Evolutionary conservation across 1,284 basidiomycete genomes (phyloP), one percentile per base, ranked within the genome.

Genomic region (Trichosporon sp.): DNA sequence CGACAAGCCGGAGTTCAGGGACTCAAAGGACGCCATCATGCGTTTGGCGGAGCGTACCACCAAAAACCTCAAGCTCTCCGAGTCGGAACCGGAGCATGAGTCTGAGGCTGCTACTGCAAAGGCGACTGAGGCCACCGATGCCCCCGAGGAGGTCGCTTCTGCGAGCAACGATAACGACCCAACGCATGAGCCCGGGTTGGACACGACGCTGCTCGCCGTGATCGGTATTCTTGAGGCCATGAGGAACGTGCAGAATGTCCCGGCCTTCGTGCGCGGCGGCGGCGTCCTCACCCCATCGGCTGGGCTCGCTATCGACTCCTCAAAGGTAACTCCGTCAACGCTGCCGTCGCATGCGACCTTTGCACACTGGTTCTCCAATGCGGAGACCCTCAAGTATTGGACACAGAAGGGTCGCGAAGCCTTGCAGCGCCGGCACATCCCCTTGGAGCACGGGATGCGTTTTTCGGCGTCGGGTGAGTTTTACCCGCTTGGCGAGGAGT

Each of bases 181-280:
- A 1, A 37, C 46, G 3, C 32, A 32, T n/a, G 59, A 49, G 27
- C 52, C 67, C 0, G 70, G 68, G 8, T 62, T 78, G 64, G 79
- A 80, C 65, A 60, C 68, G 14, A 71, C 69, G 5, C 69, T 81
- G 1, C 67, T 81, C 4, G 78, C 71, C 4, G 77, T 78, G 14
- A 69, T 80, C 25, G 79, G 79, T 2, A 76, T 81, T n/a, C 65
- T 81, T 19, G 74, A 78, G 31, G 75, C 68, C 9, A 58, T 78
- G 33, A 57, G 66, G 4, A 59, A 62, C 16, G 73, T 79, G 25
- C 56, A 65, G 34, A 77, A 76, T 60, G 70, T 81, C 4, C 78
- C 79, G 3, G 71, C 75, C 1, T 81, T 77, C 76, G 69, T 79
- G 21, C 70, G 76, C 23, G 65, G 67, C 2, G 78, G 78, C 5